Evolutionary conservation across 2,329 filamentous ascomycete genomes (phyloP).

Genomic region (Zopfia rhizophila): DNA sequence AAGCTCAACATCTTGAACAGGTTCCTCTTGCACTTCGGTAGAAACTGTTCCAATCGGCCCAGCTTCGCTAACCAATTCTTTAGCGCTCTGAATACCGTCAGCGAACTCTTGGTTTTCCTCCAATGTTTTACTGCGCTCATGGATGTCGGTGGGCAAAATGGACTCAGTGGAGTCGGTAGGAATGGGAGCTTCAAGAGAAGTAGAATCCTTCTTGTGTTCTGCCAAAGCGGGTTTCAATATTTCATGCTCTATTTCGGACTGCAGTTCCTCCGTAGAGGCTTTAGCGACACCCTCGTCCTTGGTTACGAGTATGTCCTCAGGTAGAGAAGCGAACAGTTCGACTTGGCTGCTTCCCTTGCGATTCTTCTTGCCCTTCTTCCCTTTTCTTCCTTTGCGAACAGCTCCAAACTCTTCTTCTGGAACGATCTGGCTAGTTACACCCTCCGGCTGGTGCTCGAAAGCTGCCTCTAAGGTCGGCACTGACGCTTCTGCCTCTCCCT

Average conservation of each 20-base stretch:
- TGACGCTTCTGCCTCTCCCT: too few species aligned
- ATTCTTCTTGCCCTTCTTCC: slow-evolving; percentile 44
- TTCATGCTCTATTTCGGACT: slow-evolving; percentile 29
- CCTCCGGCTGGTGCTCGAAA: slow-evolving; percentile 3
- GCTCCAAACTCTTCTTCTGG: slow-evolving; percentile 21
- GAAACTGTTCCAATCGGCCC: too few species aligned
- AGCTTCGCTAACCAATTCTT: too few species aligned
- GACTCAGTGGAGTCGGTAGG: too few species aligned
- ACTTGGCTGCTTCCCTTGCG: slow-evolving; percentile 34
- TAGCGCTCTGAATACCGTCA: too few species aligned
- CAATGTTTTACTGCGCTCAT: too few species aligned
- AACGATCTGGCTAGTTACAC: not conserved
- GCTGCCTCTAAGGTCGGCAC: slow-evolving; percentile 1
- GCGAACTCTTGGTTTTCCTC: too few species aligned
- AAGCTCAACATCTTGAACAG: too few species aligned
- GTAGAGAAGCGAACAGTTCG: slow-evolving; percentile 27
- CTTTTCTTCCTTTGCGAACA: slow-evolving; percentile 39
- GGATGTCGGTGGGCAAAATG: too few species aligned
- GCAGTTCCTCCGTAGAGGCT: slow-evolving; percentile 11
- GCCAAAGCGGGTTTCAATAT: slow-evolving; percentile 33
- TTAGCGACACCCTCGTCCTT: slow-evolving; percentile 3
- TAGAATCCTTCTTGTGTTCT: too few species aligned
- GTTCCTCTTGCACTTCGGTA: too few species aligned
- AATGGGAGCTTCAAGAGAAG: too few species aligned
- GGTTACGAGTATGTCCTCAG: slow-evolving; percentile 10